Base-by-base conservation (phyloP, 2,329 filamentous ascomycete genomes). In the Fusarium mundagurra region DNA sequence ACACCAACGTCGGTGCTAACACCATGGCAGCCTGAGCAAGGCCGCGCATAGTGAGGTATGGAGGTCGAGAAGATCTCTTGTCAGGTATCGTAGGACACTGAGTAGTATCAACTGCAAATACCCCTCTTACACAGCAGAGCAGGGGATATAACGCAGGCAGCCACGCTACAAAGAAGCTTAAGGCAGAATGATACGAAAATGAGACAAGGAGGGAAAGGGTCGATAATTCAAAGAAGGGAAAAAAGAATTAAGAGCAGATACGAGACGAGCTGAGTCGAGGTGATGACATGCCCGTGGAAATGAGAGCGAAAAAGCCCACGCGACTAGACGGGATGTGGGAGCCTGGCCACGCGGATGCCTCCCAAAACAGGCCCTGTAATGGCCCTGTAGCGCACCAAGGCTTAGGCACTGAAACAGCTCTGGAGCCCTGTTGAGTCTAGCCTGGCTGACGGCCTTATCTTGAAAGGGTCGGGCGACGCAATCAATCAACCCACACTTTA, bases 21-120 rank as follows among this genome's bases (percentile, higher is more conserved):
- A 80, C 47, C 33, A 77, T 61, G 48, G 77, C 77, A 76, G 79
- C 77, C 78, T 78, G 71, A 63, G 64, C 61, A 50, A 80, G 71
- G 76, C 79, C 74, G 67, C 78, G 78, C 79, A 80, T 80, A 38
- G 58, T 74, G 64, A 66, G 62, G 68, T 65, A 33, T 29, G 16
- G 24, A 47, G 22, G 36, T 67, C 17, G 60, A 57, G 34, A 47
- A n/a, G 36, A 34, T 64, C 29, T 47, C 39, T 29, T 34, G 33
- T 47, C 53, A 22, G 27, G 20, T 48, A 48, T 33, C n/a, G 38
- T 64, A 44, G 24, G 36, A 33, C n/a, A 34, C 48, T 24, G n/a
- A 34, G 50, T 57, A 55, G 41, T 43, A 20, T 48, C 57, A 50
- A 44, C 41, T 29, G 55, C n/a, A 36, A 50, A 64, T 57, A 41